These are phyloP conservation scores for Tolypocladium paradoxum DNA, from an alignment of 2,329 filamentous ascomycete species.

Conservation along the genomic window DNA sequence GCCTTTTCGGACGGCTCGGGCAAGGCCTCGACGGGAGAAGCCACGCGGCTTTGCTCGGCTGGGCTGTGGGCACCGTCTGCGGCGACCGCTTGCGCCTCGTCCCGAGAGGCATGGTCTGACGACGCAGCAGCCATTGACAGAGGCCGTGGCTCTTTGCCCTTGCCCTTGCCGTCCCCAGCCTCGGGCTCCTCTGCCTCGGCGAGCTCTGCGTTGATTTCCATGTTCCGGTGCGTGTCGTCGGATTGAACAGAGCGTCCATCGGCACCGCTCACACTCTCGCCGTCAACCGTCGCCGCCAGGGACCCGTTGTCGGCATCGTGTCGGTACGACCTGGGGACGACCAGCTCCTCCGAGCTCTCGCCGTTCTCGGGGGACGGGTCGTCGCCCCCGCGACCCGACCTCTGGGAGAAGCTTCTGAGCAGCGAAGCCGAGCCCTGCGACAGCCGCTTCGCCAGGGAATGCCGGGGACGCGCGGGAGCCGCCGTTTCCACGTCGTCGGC, in stretches of 20 bases:
- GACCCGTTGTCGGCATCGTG: slow-evolving; percentile 37
- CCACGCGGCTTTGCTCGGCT: background rate
- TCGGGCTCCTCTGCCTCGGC: slow-evolving; percentile 8
- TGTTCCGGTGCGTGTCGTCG: slow-evolving; percentile 15
- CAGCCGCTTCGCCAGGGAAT: slow-evolving; percentile 34
- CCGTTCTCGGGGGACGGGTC: slow-evolving; percentile 11
- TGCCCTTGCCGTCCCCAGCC: background rate
- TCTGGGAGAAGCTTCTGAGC: slow-evolving; percentile 32
- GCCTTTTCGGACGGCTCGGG: slow-evolving; percentile 18
- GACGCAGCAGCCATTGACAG: background rate
- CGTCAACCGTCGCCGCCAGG: slow-evolving; percentile 47
- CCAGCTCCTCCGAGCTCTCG: slow-evolving; percentile 36
- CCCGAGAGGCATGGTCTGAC: too few relatives aligned
- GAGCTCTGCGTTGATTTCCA: slow-evolving; percentile 30
- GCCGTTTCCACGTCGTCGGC: slow-evolving; percentile 46
- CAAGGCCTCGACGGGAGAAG: slow-evolving; percentile 3
- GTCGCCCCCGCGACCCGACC: slow-evolving; percentile 10
- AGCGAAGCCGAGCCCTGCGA: slow-evolving; percentile 36
- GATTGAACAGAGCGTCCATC: slow-evolving; percentile 19
- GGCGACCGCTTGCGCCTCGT: too few relatives aligned
- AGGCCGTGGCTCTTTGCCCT: too few relatives aligned
- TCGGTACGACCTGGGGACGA: slow-evolving; percentile 21
- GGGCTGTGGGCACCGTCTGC: background rate
- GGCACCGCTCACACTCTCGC: slow-evolving; percentile 32
- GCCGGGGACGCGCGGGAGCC: slow-evolving; percentile 14